phyloP scores from a whole-genome alignment of 768 basidiomycete genomes.

The Pholiota conissans region DNA sequence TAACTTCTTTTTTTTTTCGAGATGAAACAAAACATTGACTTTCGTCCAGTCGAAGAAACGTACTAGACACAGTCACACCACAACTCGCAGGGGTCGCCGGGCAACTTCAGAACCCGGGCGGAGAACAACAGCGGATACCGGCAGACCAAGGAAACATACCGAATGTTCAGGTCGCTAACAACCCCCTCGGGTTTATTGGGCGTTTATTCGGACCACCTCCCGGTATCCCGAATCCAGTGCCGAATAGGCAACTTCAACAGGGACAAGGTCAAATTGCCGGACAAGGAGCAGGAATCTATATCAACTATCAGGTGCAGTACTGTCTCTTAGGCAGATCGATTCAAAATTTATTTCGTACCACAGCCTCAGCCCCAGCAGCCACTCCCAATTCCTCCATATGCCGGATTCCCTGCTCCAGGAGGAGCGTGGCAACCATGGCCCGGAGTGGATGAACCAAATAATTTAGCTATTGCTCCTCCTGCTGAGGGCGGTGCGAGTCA shows the following conservation, averaged over 20 bases:
- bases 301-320: slow-evolving; percentile 67
- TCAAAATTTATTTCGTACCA: slow-evolving; percentile 12
- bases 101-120: slow-evolving; percentile 25
- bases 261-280: slow-evolving; percentile 24
- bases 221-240: slow-evolving; percentile 35
- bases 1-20: slow-evolving; percentile 8
- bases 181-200: slow-evolving; percentile 53
- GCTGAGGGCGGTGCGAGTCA: neutral
- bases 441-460: slow-evolving; percentile 22
- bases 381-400: slow-evolving; percentile 51
- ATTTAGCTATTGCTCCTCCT: neutral
- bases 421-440: slow-evolving; percentile 71
- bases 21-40: slow-evolving; percentile 9
- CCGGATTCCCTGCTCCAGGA: slow-evolving; percentile 65
- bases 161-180: slow-evolving; percentile 35
- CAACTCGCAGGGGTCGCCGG: slow-evolving; percentile 27
- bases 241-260: slow-evolving; percentile 17
- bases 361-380: slow-evolving; percentile 24
- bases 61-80: slow-evolving; percentile 54
- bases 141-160: slow-evolving; percentile 30
- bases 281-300: slow-evolving; percentile 42
- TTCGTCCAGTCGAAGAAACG: slow-evolving; percentile 67
- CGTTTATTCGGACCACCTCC: slow-evolving; percentile 56
- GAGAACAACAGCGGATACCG: slow-evolving; percentile 31
- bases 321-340: slow-evolving; percentile 39